Base-by-base conservation (phyloP, 192 early-diverging fungal species). In the Mortierella claussenii region DNA sequence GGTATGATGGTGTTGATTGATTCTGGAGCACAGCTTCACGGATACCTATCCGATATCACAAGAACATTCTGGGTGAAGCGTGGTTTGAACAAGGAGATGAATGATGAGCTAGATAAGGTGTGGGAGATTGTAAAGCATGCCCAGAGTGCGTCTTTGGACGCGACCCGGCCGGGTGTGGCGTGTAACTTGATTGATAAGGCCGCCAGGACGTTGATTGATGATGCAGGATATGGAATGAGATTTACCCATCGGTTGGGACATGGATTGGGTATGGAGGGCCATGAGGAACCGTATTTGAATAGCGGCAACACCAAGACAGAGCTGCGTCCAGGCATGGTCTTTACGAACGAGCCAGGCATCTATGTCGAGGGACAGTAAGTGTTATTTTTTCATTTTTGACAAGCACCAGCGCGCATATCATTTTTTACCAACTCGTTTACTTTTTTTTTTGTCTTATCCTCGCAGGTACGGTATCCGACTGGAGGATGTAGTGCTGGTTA, bases 271-370 rank as follows among this genome's bases (percentile, higher is more conserved):
- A 21, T 83, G 46, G 83, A 87, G 28, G 82, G 80, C 18, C 85
- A 87, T 48, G 85, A 87, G 55, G 81, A 84, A 30, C 85, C 85
- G n/a, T 87, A 81, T 46, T 58, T 85, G 58, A 83, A 83, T 27
- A 71, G 62, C 66, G 79, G 83, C 2, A 84, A 87, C 49, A 63
- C 69, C 1, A 68, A 68, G 9, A 76, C 79, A 5, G 44, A 55
- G 3, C 66, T 87, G 18, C 42, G 67, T 11, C 51, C 80, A 11
- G 83, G 85, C 13, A 83, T 85, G 79, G 79, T 79, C 36, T 82
- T 87, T 37, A 83, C 75, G 48, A 80, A 81, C 33, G 85, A 87
- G 42, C 85, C 85, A 20, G 85, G 85, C 11, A 76, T 87, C 52
- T 87, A 87, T 65, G 65, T 87, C 21, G 63, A 80, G 3, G 63